Evolutionary conservation across 345 rosid species (phyloP), one percentile per base, ranked within the genome.

Genomic region (Eucalyptus rudis): DNA sequence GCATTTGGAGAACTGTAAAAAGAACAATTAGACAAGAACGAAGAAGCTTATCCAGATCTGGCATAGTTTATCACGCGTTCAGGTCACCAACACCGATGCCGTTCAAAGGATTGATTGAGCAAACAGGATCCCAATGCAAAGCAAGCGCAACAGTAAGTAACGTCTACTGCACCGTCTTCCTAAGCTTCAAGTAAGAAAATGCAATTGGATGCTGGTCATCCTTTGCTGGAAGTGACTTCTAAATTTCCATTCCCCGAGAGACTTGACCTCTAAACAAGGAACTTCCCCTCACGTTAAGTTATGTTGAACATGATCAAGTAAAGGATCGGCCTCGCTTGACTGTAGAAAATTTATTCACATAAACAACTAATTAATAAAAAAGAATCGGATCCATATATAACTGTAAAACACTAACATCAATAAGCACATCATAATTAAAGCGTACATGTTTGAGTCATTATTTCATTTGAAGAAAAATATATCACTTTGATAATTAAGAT

Each of bases 381-480:
- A 51, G 2, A 51, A 17, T 51, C 9, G 9, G 4, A 51, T 17
- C 2, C 0, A 51, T 17, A 17, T 7, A 17, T 51, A 1, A 51
- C 0, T 0, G 4, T 51, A 51, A 51, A 51, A 51, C 54, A 51
- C 9, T 0, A 51, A 51, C 8, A 51, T 51, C 2, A 51, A 51
- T 51, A 51, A 51, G 56, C 4, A 51, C 56, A 0, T 0, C 4
- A 8, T 1, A 51, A 51, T 51, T 51, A 51, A 51, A 51, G 1
- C 4, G 4, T 51, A 51, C 0, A 0, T 0, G 1, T 51, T 51
- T 51, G 1, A 51, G 0, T 0, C 0, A 17, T 51, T 51, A 2
- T 1, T 51, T 51, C 1, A 17, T 4, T 51, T 51, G 22, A 16
- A 51, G 1, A 51, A 51, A 51, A 51, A 51, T 17, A 51, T 0